Conservation (phyloP, 257 asterid genomes). For the Lycium barbarum region DNA sequence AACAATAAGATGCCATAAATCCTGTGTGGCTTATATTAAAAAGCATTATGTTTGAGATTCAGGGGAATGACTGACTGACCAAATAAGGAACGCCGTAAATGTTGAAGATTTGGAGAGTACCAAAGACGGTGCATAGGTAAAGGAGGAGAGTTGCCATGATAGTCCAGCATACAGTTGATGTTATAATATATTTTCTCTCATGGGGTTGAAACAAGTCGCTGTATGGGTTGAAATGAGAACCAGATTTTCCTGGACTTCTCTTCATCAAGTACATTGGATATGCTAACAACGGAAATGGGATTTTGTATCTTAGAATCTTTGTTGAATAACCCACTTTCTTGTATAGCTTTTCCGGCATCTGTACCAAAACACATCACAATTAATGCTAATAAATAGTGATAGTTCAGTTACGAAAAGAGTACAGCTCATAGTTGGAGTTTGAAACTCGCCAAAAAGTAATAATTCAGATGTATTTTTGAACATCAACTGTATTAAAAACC, state of each 20-base stretch:
- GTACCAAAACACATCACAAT: neutral
- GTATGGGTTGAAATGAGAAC: constrained; percentile 54
- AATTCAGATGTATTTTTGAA: too few relatives aligned
- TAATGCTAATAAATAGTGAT: too few relatives aligned
- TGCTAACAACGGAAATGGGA: constrained; percentile 81
- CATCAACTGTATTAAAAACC: neutral
- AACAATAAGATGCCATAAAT: neutral
- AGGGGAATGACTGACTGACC: constrained; percentile 36
- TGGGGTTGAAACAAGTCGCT: constrained; percentile 50
- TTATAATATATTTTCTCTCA: constrained; percentile 51
- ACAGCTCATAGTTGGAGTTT: too few relatives aligned
- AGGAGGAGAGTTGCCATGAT: constrained; percentile 52
- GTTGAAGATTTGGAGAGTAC: constrained; percentile 47
- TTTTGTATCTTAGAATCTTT: constrained; percentile 53
- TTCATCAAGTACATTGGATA: constrained; percentile 72
- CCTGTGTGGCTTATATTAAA: neutral
- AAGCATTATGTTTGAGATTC: neutral
- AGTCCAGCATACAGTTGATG: constrained; percentile 53
- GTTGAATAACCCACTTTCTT: constrained; percentile 27
- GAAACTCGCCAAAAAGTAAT: too few relatives aligned
- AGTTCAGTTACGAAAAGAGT: too few relatives aligned
- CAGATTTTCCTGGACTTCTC: constrained; percentile 57
- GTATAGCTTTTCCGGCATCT: constrained; percentile 39
- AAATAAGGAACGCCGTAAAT: constrained; percentile 54
- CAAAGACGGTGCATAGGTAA: constrained; percentile 43